Evolutionary conservation across 1,284 basidiomycete species (phyloP), one percentile per base, ranked within the genome.

Genomic region (Rhodotorula glutinis): DNA sequence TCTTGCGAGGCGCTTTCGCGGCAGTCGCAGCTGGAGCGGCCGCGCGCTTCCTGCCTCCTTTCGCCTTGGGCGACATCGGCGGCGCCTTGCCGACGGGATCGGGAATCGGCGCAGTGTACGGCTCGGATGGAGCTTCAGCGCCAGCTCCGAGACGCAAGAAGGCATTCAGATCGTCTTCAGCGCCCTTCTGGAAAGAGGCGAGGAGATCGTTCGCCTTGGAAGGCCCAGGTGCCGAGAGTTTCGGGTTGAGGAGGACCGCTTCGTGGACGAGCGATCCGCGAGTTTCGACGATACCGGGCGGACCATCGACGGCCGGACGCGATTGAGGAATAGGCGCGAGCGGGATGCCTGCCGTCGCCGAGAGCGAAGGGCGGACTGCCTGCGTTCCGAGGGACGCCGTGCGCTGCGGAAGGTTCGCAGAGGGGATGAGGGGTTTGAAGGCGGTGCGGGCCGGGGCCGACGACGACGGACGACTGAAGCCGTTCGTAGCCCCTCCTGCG

Each of bases 161-260:
- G 21, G 33, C 51, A 4, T 63, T 52, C 23, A 63, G 33, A n/a
- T 63, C 62, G 51, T 40, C 57, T 8, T 27, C 40, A 14, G 62
- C 62, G 4, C 62, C 62, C 33, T 33, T 58, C 43, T 66, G 60
- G 43, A 70, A 70, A 23, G 38, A 55, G 38, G 61, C 58, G 29
- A 70, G 46, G 14, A 70, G 25, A 33, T 70, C 68, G n/a, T 17
- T 21, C 19, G 52, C 33, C 19, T 52, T 56, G 19, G 44, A 40
- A 8, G 58, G 62, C 10, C 23, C 30, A 16, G 61, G 53, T 10
- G 40, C 27, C 13, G 25, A 9, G 25, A 60, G 44, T 9, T 17
- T 54, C 19, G 68, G 68, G 38, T 70, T 70, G 53, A 72, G 57
- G 30, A 72, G 53, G 8, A 70, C 63, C 3, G 63, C 71, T 38